Conservation (phyloP, 192 early-diverging fungal genomes). For the Linnemannia schmuckeri region DNA sequence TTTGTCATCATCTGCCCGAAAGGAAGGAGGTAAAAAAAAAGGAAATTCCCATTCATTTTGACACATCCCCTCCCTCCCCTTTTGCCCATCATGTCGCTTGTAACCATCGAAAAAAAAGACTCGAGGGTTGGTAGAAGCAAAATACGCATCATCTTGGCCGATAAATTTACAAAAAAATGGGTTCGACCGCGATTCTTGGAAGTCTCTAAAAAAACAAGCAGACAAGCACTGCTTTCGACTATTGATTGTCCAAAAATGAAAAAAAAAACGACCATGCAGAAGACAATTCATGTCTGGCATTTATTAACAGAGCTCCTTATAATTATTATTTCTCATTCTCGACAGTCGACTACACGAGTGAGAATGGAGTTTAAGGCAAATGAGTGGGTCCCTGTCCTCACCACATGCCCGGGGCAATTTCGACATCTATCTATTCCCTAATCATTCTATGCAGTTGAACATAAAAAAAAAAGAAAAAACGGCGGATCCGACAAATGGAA, state of each 20-base stretch:
- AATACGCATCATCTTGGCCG: too few species aligned
- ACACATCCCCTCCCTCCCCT: too few species aligned
- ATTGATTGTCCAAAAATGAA: background rate
- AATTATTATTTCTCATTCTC: too few species aligned
- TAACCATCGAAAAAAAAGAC: too few species aligned
- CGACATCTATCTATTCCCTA: background rate
- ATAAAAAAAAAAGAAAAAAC: background rate
- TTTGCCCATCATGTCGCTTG: too few species aligned
- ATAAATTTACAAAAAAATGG: too few species aligned
- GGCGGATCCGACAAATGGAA: background rate
- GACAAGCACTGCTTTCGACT: background rate
- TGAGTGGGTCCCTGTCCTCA: background rate
- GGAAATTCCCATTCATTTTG: background rate
- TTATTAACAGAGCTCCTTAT: too few species aligned
- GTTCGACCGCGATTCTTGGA: background rate
- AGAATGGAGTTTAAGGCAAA: background rate
- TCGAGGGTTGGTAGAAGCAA: too few species aligned
- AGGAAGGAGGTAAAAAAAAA: background rate
- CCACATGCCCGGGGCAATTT: slow-evolving; percentile 2
- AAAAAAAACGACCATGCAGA: background rate
- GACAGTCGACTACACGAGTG: too few species aligned
- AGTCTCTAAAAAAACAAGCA: background rate
- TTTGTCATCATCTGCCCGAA: slow-evolving; percentile 11
- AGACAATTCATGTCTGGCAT: too few species aligned
- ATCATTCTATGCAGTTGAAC: background rate